These are phyloP conservation scores for Saturnispora hagleri DNA, from an alignment of 805 yeast genomes.

Conservation along the genomic window DNA sequence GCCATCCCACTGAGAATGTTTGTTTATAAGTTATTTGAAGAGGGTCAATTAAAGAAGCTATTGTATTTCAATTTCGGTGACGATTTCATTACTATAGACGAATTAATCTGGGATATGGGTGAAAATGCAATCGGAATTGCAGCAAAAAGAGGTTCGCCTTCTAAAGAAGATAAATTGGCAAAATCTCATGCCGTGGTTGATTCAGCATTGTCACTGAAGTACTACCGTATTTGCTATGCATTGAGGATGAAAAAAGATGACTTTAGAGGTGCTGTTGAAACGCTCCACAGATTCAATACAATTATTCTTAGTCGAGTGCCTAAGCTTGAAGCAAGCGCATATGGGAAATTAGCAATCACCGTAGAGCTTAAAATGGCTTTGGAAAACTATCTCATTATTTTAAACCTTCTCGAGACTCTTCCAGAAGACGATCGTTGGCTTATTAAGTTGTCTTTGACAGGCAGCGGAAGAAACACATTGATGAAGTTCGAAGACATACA, in stretches of 20 bases:
- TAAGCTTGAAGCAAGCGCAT: background rate
- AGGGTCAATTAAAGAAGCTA: constrained; percentile 32
- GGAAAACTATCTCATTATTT: constrained; percentile 32
- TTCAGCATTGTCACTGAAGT: constrained; percentile 29
- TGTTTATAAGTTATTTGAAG: constrained; percentile 31
- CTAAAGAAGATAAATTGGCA: background rate
- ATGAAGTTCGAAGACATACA: constrained; percentile 17
- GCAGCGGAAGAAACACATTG: constrained; percentile 7
- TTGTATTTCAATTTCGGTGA: constrained; percentile 36
- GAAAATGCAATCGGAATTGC: constrained; percentile 15
- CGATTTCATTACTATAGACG: constrained; percentile 35
- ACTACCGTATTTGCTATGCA: constrained; percentile 42
- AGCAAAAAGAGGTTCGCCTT: background rate
- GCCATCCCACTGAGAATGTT: constrained; percentile 25
- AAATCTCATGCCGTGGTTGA: constrained; percentile 20
- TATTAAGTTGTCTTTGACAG: constrained; percentile 16
- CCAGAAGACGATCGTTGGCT: constrained; percentile 34
- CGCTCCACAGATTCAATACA: constrained; percentile 33
- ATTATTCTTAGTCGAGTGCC: constrained; percentile 12
- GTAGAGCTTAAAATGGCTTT: constrained; percentile 17
- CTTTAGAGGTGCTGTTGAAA: constrained; percentile 39
- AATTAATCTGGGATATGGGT: constrained; percentile 28
- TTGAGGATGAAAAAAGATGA: constrained; percentile 43
- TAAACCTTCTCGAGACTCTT: constrained; percentile 32
- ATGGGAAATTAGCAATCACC: constrained; percentile 7